These are phyloP conservation scores for Marchantia polymorpha DNA, from an alignment of 225 moss, liverwort and hornwort species.

Conservation along the genomic window DNA sequence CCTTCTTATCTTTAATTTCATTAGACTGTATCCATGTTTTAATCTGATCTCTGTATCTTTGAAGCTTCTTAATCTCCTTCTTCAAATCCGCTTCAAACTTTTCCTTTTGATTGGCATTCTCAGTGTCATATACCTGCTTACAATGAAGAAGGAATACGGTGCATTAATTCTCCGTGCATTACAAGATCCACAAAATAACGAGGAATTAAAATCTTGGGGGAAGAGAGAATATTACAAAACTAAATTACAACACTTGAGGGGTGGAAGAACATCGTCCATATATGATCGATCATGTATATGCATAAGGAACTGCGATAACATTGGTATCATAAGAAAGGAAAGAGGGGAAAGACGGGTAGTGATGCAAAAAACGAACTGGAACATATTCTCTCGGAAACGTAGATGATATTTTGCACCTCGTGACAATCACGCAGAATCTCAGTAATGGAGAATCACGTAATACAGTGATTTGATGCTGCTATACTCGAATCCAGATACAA, in stretches of 20 bases:
- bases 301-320: background rate
- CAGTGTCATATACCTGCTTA: conserved; percentile 86
- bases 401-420: background rate
- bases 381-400: background rate
- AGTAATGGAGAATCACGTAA: background rate
- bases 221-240: background rate
- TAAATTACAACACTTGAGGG: background rate
- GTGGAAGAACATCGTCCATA: background rate
- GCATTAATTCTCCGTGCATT: background rate
- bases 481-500: background rate
- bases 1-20: conserved; percentile 96
- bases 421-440: background rate
- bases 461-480: background rate
- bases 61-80: conserved; percentile 95
- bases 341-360: background rate
- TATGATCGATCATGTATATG: background rate
- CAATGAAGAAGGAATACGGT: background rate
- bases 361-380: background rate
- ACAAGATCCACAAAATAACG: background rate
- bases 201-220: background rate
- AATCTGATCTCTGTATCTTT: conserved; percentile 90
- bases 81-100: conserved; percentile 93
- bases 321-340: background rate
- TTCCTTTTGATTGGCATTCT: conserved; percentile 95
- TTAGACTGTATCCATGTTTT: conserved; percentile 98